A percentile compares a stretch with the other conserved stretches of the same genome.
These are phyloP conservation scores for Linum trigynum DNA, from an alignment of 345 rosid species.

Conservation along the genomic window DNA sequence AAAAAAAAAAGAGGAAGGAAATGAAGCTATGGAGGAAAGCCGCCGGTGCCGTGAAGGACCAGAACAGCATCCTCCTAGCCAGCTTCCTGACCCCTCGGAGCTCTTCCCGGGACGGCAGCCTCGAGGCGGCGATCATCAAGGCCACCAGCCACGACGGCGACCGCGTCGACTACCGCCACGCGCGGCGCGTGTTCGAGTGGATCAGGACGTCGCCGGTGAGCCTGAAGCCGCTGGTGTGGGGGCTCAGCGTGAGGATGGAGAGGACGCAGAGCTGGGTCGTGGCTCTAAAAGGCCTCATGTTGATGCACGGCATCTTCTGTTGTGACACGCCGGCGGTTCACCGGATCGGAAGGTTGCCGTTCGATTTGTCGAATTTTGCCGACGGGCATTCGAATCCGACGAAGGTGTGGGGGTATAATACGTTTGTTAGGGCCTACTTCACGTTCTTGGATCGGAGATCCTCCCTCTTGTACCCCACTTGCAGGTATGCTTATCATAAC, in stretches of 20 bases:
- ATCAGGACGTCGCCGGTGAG: slow-evolving; percentile 50
- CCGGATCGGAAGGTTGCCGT: slow-evolving; percentile 51
- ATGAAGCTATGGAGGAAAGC: slow-evolving; percentile 67
- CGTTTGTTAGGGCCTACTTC: slow-evolving; percentile 55
- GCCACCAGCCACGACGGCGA: slow-evolving; percentile 75
- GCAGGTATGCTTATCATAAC: background rate
- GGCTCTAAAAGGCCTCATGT: slow-evolving; percentile 63
- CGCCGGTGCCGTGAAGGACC: slow-evolving; percentile 69
- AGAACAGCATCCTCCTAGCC: slow-evolving; percentile 43
- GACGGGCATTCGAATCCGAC: slow-evolving; percentile 27
- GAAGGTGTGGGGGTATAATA: slow-evolving; percentile 39
- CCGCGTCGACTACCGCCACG: slow-evolving; percentile 47
- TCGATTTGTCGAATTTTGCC: slow-evolving; percentile 56
- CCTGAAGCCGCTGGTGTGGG: slow-evolving; percentile 43
- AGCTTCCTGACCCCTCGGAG: slow-evolving; percentile 22
- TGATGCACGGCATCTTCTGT: slow-evolving; percentile 70
- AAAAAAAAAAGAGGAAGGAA: background rate
- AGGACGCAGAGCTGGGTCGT: slow-evolving; percentile 68
- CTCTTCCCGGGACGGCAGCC: slow-evolving; percentile 38
- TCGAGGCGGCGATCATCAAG: slow-evolving; percentile 56
- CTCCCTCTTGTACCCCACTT: slow-evolving; percentile 19
- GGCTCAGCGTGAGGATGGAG: slow-evolving; percentile 42
- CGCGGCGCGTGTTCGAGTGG: slow-evolving; percentile 55
- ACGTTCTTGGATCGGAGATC: slow-evolving; percentile 55
- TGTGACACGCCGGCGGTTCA: slow-evolving; percentile 38